phyloP scores from a whole-genome alignment of 73 alveolate genomes.

The Paramecium biaurelia region DNA sequence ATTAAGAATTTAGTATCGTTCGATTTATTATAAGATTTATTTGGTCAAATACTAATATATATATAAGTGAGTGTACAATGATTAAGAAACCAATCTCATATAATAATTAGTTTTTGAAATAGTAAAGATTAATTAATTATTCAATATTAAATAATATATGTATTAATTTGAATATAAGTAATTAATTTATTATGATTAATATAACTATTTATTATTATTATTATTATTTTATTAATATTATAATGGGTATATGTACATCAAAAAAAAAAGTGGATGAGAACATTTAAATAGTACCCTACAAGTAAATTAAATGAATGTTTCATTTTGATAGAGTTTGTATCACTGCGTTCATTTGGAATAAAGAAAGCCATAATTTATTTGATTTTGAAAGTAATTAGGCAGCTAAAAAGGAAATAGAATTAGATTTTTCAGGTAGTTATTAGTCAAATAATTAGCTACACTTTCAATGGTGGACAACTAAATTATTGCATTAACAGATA shows the following conservation, averaged over 20 bases:
- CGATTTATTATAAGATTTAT: neutral
- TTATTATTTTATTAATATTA: neutral
- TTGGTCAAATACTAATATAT: neutral
- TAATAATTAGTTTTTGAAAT: neutral
- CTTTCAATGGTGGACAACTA: slow-evolving; percentile 38
- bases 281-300: slow-evolving; percentile 6
- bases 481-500: slow-evolving; percentile 31
- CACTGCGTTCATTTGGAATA: slow-evolving; percentile 40
- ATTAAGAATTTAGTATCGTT: neutral
- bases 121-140: neutral
- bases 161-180: neutral
- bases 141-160: neutral
- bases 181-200: neutral
- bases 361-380: slow-evolving; percentile 26
- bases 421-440: slow-evolving; percentile 33
- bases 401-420: slow-evolving; percentile 29
- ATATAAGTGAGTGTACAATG: neutral
- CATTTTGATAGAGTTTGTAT: neutral
- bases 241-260: slow-evolving; percentile 43
- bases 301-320: neutral
- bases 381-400: slow-evolving; percentile 42
- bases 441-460: neutral
- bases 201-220: neutral
- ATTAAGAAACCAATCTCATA: neutral
- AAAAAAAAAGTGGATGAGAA: neutral